Evolutionary conservation across 208 protist species (phyloP), one percentile per base, ranked within the genome.

Genomic region (Tritrichomonas foetus): DNA sequence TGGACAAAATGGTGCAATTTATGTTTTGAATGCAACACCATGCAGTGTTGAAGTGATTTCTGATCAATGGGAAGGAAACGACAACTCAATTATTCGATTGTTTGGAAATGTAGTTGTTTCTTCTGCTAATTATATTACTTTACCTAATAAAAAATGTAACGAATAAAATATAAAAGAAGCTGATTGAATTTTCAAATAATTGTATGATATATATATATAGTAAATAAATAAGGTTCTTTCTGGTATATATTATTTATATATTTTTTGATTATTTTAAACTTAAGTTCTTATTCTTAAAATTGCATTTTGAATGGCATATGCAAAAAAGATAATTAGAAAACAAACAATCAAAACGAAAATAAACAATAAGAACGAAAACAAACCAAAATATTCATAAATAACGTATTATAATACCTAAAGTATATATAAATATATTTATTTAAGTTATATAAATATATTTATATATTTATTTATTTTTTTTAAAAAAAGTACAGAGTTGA

Each of bases 21-120:
- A n/a, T 39, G 78, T 89, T 0, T 89, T 89, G 20, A 89, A 89
- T 57, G 78, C 78, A 89, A 61, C 16, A n/a, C 78, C 78, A 36
- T 13, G 53, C 3, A 53, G 41, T n/a, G 16, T 0, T 33, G 47
- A 89, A 0, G 57, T 89, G 33, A 53, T 89, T 49, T 11, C 16
- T 33, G 47, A 57, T 2, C 78, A 89, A 39, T 89, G 78, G 78
- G 14, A 8, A 33, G 57, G 39, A n/a, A 44, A 53, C 14, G 47
- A 89, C 30, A 89, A 89, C 3, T n/a, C 74, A 50, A 82, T 82
- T 20, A 36, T 41, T 22, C n/a, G 74, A 53, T 30, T 50, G 47
- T 50, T 82, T 25, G n/a, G 20, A 5, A 82, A 82, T n/a, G 30
- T 14, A 25, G 50, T 82, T 36, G 41, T 82, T 36, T 50, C 69